Percentiles rank a stretch among this genome's conserved stretches.
Conservation (phyloP, 805 yeast species). For the Candida vartiovaarae region DNA sequence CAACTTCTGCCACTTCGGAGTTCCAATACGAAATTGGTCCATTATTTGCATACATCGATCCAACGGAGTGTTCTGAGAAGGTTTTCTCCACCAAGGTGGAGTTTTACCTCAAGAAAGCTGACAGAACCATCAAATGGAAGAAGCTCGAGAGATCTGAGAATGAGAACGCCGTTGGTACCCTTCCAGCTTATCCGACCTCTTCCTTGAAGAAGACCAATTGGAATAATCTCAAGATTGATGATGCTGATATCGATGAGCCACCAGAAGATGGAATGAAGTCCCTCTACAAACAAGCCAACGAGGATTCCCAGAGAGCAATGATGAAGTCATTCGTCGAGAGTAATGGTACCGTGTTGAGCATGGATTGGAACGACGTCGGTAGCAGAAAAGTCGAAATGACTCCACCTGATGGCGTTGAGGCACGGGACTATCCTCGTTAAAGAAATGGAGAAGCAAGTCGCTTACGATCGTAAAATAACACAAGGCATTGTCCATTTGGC, state of each 20-base stretch:
- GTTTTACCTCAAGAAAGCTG: conserved; percentile 45
- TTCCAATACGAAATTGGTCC: conserved; percentile 53
- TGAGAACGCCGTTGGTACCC: background rate
- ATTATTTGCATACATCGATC: conserved; percentile 43
- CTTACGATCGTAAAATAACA: background rate
- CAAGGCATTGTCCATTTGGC: conserved; percentile 3
- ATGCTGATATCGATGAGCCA: conserved; percentile 39
- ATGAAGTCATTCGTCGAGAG: conserved; percentile 93
- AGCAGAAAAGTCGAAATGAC: conserved; percentile 39
- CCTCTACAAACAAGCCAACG: conserved; percentile 73
- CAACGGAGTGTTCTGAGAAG: conserved; percentile 36
- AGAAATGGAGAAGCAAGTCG: no score
- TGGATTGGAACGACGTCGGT: conserved; percentile 87
- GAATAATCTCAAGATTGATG: conserved; percentile 48
- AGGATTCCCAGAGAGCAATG: conserved; percentile 89
- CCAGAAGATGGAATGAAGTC: conserved; percentile 68
- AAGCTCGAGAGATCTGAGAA: conserved; percentile 27
- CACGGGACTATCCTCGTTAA: background rate
- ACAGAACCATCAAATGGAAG: conserved; percentile 42
- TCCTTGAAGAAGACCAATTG: conserved; percentile 61
- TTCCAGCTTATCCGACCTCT: conserved; percentile 48
- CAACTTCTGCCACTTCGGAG: conserved; percentile 42
- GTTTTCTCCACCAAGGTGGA: conserved; percentile 75
- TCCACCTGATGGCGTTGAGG: conserved; percentile 20
- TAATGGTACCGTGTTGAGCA: conserved; percentile 87